Evolutionary conservation across 495 filamentous ascomycete genomes (phyloP).

Genomic region (Letharia columbiana): DNA sequence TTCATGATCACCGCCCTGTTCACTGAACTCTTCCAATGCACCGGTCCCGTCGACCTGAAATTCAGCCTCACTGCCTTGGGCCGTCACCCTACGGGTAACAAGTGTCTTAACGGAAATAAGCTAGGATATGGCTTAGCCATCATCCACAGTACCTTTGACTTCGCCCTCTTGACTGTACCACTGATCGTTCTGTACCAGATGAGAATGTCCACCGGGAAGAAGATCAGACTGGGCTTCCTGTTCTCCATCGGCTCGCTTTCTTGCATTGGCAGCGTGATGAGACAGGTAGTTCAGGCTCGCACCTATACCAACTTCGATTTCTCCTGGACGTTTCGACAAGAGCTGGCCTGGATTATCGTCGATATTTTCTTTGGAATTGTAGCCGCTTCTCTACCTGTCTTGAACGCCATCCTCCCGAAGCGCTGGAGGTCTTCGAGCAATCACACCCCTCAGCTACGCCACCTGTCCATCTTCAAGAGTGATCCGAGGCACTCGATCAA

Average conservation of each 20-base stretch:
- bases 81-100: background rate
- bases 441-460: conserved; percentile 1
- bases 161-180: conserved; percentile 23
- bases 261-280: conserved; percentile 19
- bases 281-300: conserved; percentile 10
- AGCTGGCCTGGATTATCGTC: conserved; percentile 17
- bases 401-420: conserved; percentile 17
- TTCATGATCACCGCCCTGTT: conserved; percentile 22
- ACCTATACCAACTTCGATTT: background rate
- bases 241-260: conserved; percentile 23
- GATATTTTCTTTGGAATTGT: conserved; percentile 22
- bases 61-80: conserved; percentile 15
- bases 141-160: conserved; percentile 25
- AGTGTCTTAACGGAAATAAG: conserved; percentile 13
- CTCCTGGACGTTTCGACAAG: background rate
- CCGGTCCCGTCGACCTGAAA: conserved; percentile 4
- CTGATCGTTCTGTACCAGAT: conserved; percentile 24
- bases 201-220: conserved; percentile 18
- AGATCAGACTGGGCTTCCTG: conserved; percentile 19
- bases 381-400: conserved; percentile 22
- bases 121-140: conserved; percentile 10
- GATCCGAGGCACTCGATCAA: background rate
- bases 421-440: background rate
- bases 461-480: background rate
- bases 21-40: conserved; percentile 20